Evolutionary conservation across 305 asterid genomes (phyloP).

Genomic region (Plantago coronopus): DNA sequence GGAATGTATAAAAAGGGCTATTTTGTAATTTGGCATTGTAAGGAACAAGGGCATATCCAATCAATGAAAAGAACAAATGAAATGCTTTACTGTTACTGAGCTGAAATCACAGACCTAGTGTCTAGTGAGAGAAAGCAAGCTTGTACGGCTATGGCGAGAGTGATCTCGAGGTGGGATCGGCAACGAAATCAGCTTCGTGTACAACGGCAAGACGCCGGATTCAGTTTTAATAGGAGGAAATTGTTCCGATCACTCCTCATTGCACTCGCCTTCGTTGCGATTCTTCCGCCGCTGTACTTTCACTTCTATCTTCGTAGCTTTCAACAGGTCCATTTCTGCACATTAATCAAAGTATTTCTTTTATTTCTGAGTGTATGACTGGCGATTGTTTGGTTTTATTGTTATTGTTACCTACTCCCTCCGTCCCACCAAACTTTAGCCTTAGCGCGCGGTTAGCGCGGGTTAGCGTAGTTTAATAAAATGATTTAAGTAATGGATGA

Average conservation of each 20-base stretch:
- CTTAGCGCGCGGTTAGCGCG: too few species aligned
- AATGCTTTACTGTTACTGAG: background rate
- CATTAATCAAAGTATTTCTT: background rate
- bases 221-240: constrained; percentile 45
- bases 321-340: constrained; percentile 47
- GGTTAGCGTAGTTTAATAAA: too few species aligned
- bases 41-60: too few species aligned
- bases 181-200: constrained; percentile 53
- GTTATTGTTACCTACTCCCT: too few species aligned
- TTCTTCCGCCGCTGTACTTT: constrained; percentile 82
- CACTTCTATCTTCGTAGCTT: constrained; percentile 84
- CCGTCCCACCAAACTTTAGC: too few species aligned
- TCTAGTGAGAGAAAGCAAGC: background rate
- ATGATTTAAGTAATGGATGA: too few species aligned
- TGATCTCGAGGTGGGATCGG: constrained; percentile 58
- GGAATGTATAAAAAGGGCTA: background rate
- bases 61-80: background rate
- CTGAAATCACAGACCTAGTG: background rate
- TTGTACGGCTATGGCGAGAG: constrained; percentile 29
- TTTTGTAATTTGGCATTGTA: too few species aligned
- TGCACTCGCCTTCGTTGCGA: constrained; percentile 57
- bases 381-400: background rate
- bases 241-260: constrained; percentile 52
- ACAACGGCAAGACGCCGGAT: constrained; percentile 33
- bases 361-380: background rate